These are phyloP conservation scores for Pseudopyricularia cyperi DNA, from an alignment of 2,329 filamentous ascomycete species.

Conservation along the genomic window DNA sequence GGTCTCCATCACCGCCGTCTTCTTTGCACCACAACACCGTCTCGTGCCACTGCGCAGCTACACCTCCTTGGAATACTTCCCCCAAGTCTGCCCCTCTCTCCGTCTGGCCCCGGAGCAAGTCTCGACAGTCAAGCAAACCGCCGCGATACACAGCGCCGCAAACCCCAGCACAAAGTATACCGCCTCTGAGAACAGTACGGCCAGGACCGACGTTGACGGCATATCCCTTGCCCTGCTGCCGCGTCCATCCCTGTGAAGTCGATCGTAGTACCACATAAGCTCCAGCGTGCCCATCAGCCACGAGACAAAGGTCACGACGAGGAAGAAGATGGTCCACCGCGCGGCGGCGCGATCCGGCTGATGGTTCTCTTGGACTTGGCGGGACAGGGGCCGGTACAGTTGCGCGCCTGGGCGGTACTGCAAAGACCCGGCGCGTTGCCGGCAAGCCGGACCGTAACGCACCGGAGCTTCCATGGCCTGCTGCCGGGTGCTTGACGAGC, in stretches of 20 bases:
- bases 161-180: conserved; percentile 2
- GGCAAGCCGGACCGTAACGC: not conserved
- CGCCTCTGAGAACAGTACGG: not conserved
- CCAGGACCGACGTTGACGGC: not conserved
- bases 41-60: not conserved
- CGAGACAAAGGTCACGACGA: not conserved
- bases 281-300: conserved; percentile 1
- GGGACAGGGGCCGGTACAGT: not conserved
- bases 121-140: conserved; percentile 1
- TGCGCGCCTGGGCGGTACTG: not conserved
- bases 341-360: not conserved
- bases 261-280: not conserved
- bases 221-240: not conserved
- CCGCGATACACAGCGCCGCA: not conserved
- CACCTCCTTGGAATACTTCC: conserved; percentile 2
- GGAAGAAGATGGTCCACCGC: not conserved
- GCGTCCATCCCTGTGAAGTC: not conserved
- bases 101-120: not conserved
- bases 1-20: not conserved
- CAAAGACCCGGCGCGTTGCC: not conserved
- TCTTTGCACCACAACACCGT: not conserved
- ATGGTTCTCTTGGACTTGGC: not conserved
- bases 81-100: not conserved
- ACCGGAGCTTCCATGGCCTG: not conserved
- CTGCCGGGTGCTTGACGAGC: not conserved